Evolutionary conservation across 495 filamentous ascomycete genomes (phyloP).

Genomic region (Neurospora africana): DNA sequence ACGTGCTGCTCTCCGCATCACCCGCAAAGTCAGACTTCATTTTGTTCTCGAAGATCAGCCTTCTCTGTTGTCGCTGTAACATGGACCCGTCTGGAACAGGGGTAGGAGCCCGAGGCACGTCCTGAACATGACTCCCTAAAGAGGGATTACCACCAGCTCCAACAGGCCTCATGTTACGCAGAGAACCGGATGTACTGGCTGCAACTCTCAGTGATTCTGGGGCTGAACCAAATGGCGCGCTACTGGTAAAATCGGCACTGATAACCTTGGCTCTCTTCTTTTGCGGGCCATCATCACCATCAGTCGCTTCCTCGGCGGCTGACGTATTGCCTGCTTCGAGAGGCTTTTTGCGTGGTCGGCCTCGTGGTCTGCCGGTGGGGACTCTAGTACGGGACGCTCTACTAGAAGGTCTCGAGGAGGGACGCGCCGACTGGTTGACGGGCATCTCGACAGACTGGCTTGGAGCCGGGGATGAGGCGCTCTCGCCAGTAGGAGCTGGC

Average conservation of each 20-base stretch:
- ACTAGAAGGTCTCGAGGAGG: conserved; percentile 17
- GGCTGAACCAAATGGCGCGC: conserved; percentile 56
- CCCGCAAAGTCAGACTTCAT: conserved; percentile 12
- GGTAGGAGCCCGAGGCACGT: conserved; percentile 70
- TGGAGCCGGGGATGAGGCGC: conserved; percentile 8
- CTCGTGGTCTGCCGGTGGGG: conserved; percentile 35
- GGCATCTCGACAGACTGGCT: conserved; percentile 8
- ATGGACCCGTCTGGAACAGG: conserved; percentile 47
- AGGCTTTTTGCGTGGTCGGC: conserved; percentile 37
- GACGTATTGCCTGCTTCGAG: conserved; percentile 43
- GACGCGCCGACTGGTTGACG: conserved; percentile 1
- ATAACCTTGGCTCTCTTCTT: conserved; percentile 68
- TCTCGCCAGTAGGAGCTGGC: conserved; percentile 3
- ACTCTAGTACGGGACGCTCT: conserved; percentile 28
- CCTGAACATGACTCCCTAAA: conserved; percentile 49
- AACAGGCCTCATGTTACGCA: conserved; percentile 75
- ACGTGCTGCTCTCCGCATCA: conserved; percentile 9
- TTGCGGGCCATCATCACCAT: conserved; percentile 48
- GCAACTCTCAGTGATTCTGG: conserved; percentile 76
- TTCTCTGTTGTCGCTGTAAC: conserved; percentile 18
- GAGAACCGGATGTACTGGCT: conserved; percentile 76
- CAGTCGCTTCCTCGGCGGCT: conserved; percentile 63
- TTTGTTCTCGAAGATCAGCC: conserved; percentile 9
- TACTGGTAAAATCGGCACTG: conserved; percentile 56
- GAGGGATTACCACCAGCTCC: conserved; percentile 43